Percentiles rank a stretch among this genome's conserved stretches.
These are phyloP conservation scores for Trichophyton schoenleinii DNA, from an alignment of 2,329 filamentous ascomycete genomes.

Conservation along the genomic window DNA sequence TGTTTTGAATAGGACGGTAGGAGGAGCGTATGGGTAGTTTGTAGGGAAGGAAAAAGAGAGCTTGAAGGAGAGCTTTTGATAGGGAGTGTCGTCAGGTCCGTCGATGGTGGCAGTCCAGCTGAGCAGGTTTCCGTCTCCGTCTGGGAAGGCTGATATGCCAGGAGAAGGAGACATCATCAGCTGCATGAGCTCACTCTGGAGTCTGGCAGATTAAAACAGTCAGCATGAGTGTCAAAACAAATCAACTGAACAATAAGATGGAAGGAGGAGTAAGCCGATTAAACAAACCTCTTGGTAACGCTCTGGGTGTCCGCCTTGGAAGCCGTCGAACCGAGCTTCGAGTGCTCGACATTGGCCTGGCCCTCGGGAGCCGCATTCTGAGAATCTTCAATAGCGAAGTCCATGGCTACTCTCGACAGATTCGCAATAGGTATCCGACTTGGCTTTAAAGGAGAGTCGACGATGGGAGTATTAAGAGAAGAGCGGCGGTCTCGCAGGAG, in stretches of 20 bases:
- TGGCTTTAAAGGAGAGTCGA: background rate
- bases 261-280: background rate
- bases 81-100: constrained; percentile 83
- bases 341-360: constrained; percentile 38
- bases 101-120: constrained; percentile 89
- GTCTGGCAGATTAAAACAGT: constrained; percentile 37
- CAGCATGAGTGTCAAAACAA: background rate
- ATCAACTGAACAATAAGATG: background rate
- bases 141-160: constrained; percentile 88
- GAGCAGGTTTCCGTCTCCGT: constrained; percentile 77
- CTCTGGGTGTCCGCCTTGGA: constrained; percentile 56
- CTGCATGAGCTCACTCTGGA: constrained; percentile 96
- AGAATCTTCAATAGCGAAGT: constrained; percentile 46
- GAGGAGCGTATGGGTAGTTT: constrained; percentile 87
- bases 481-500: background rate
- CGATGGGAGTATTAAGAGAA: background rate
- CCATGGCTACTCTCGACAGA: constrained; percentile 28
- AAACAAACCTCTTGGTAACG: constrained; percentile 59
- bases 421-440: background rate
- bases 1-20: constrained; percentile 91
- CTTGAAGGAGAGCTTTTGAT: constrained; percentile 78
- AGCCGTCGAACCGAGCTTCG: constrained; percentile 45
- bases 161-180: constrained; percentile 92
- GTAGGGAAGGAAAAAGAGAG: constrained; percentile 79
- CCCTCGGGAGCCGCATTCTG: constrained; percentile 57